phyloP scores from a whole-genome alignment of 148 eudicot genomes.

The Chenopodium suecicum region DNA sequence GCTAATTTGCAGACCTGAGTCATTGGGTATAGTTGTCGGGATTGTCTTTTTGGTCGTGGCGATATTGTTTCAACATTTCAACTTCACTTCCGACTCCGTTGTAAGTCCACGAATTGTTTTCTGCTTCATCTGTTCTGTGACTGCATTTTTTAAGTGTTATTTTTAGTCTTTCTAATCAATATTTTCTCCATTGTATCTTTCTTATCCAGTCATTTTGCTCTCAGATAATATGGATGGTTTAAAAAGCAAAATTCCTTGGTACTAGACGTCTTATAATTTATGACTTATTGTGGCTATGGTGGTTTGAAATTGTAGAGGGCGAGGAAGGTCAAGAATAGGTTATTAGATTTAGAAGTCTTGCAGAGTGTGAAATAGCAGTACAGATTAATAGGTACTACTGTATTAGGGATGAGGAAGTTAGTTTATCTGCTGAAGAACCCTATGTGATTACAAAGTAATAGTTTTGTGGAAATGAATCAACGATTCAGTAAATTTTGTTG shows the following conservation, averaged over 20 bases:
- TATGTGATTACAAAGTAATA: not conserved
- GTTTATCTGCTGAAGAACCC: not conserved
- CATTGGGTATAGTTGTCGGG: conserved; percentile 87
- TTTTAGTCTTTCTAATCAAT: not conserved
- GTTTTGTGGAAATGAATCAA: not conserved
- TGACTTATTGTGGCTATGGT: not conserved
- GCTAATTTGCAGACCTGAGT: conserved; percentile 79
- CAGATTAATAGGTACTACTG: not conserved
- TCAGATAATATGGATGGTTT: not conserved
- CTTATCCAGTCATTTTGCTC: not conserved
- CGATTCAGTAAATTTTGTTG: not conserved
- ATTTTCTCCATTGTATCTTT: not conserved
- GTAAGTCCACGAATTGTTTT: conserved; percentile 41
- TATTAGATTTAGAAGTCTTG: not conserved
- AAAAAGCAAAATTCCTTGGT: not conserved
- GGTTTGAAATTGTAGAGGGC: not conserved
- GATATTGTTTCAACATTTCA: conserved; percentile 77
- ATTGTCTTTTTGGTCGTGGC: conserved; percentile 80
- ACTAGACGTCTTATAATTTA: not conserved
- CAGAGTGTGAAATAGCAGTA: not conserved
- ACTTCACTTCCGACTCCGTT: conserved; percentile 81
- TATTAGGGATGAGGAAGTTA: not conserved
- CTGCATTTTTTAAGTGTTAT: not conserved
- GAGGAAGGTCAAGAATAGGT: not conserved
- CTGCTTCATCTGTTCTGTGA: not conserved